Percentiles rank a stretch among this genome's conserved stretches.
Conservation (phyloP, 805 yeast species). For the Torulaspora maleeae region DNA sequence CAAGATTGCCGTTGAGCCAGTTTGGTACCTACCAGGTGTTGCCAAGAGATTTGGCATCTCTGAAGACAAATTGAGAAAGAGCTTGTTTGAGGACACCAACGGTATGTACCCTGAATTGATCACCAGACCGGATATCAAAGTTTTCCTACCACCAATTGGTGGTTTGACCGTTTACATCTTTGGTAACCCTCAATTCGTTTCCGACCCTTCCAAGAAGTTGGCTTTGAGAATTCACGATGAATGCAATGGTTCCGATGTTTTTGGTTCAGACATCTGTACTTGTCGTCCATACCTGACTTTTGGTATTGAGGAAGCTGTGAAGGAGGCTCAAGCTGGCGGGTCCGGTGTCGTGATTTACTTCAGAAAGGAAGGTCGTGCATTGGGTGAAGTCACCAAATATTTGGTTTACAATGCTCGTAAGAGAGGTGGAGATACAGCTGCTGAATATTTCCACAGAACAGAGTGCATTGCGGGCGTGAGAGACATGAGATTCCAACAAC, state of each 20-base stretch:
- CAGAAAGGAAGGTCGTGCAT: conserved; percentile 66
- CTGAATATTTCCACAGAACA: conserved; percentile 62
- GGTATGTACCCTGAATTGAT: conserved; percentile 67
- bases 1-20: conserved; percentile 65
- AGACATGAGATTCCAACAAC: conserved; percentile 66
- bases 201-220: conserved; percentile 47
- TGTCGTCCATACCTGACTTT: conserved; percentile 64
- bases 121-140: conserved; percentile 63
- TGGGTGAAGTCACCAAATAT: conserved; percentile 67
- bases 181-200: conserved; percentile 53
- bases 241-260: conserved; percentile 67
- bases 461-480: conserved; percentile 70
- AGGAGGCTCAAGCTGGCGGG: conserved; percentile 65
- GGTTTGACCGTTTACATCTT: conserved; percentile 63
- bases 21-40: conserved; percentile 66
- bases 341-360: conserved; percentile 59
- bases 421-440: conserved; percentile 64
- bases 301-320: conserved; percentile 64
- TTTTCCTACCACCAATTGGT: conserved; percentile 65
- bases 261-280: conserved; percentile 64
- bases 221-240: conserved; percentile 65
- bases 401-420: conserved; percentile 67
- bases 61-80: conserved; percentile 52
- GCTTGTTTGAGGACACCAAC: conserved; percentile 63
- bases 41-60: conserved; percentile 57